phyloP scores from a whole-genome alignment of 441 rosid species.

The Capsella rubella region DNA sequence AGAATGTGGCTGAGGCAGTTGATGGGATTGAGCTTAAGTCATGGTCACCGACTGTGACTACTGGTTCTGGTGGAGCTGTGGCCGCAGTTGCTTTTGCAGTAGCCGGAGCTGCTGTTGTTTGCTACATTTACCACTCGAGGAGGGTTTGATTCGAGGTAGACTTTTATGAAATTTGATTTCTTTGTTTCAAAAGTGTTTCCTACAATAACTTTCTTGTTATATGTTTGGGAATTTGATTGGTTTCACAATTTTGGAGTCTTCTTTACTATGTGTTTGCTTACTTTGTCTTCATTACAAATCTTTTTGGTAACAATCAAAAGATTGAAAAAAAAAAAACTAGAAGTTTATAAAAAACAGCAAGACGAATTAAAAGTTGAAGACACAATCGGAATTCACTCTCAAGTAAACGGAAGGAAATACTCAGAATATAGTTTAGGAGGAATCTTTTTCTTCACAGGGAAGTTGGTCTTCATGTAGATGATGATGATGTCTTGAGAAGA shows the following conservation, averaged over 20 bases:
- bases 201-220: conserved; percentile 16
- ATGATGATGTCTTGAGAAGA: conserved; percentile 35
- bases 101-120: conserved; percentile 54
- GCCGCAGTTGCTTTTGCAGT: conserved; percentile 58
- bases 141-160: conserved; percentile 46
- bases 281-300: conserved; percentile 20
- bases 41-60: conserved; percentile 45
- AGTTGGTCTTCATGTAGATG: conserved; percentile 12
- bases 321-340: conserved; percentile 30
- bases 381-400: conserved; percentile 17
- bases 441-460: conserved; percentile 14
- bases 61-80: conserved; percentile 58
- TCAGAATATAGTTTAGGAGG: background rate
- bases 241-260: conserved; percentile 23
- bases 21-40: conserved; percentile 48
- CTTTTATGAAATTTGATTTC: conserved; percentile 10
- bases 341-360: conserved; percentile 1
- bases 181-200: conserved; percentile 3
- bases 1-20: conserved; percentile 47
- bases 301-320: conserved; percentile 31
- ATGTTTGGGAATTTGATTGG: conserved; percentile 29
- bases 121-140: conserved; percentile 53
- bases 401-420: background rate
- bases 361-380: conserved; percentile 11
- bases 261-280: conserved; percentile 34